Conservation (phyloP, 306 rosid genomes). For the Pyrus pyrifolia region DNA sequence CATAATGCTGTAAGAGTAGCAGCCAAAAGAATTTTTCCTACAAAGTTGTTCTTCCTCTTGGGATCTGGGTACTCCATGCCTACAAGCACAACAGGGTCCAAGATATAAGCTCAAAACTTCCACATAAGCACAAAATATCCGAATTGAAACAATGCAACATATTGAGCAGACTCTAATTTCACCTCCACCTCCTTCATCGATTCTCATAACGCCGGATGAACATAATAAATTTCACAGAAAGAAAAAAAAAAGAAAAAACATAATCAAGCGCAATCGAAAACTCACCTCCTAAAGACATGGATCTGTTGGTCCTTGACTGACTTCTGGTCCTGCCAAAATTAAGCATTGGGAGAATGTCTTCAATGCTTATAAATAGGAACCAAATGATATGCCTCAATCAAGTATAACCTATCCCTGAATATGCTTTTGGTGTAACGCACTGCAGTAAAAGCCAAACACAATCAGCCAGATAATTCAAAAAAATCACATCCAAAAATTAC, state of each 20-base stretch:
- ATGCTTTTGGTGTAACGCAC: constrained; percentile 26
- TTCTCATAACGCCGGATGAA: background rate
- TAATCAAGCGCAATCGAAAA: background rate
- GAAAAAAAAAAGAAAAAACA: background rate
- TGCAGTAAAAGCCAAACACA: constrained; percentile 31
- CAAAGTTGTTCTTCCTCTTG: constrained; percentile 59
- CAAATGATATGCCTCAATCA: constrained; percentile 28
- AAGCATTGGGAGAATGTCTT: constrained; percentile 50
- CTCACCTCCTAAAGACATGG: constrained; percentile 85
- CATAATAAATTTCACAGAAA: background rate
- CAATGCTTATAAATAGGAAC: constrained; percentile 6
- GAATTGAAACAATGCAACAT: background rate
- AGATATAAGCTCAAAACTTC: background rate
- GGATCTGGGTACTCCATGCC: constrained; percentile 87
- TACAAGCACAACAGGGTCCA: constrained; percentile 18
- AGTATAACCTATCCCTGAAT: constrained; percentile 23
- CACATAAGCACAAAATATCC: background rate
- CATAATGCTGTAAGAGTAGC: constrained; percentile 70
- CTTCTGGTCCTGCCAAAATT: constrained; percentile 54
- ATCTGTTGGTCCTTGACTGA: constrained; percentile 61
- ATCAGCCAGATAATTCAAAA: constrained; percentile 15
- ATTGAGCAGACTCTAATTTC: background rate
- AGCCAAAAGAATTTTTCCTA: constrained; percentile 73
- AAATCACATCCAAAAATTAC: constrained; percentile 9
- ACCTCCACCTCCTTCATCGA: background rate